Base-by-base conservation (phyloP, 2,329 filamentous ascomycete species). In the Talaromyces sp. region DNA sequence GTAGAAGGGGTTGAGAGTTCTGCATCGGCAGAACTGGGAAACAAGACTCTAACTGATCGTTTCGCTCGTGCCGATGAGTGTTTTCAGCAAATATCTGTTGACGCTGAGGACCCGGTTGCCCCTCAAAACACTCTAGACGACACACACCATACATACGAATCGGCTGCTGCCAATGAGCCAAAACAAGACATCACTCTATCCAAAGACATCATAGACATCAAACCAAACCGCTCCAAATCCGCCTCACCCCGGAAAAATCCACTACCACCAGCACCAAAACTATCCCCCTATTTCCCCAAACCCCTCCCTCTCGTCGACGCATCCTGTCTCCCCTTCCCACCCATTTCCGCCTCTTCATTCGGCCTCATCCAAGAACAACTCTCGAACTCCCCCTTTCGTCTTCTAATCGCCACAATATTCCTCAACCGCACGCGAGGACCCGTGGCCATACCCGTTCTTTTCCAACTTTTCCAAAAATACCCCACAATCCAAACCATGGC, bases 291-390 rank as follows among this genome's bases (percentile, higher is more conserved):
- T 65, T 82, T 82, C 63, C 57, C 57, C 47, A 47, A 55, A 50
- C 55, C 71, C 74, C 2, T 67, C 64, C 56, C 67, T 68, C 16
- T 68, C 68, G 9, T 63, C 68, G 57, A 68, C 74, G 56, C 64
- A 73, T 84, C 82, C 4, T 80, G 76, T 63, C 77, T 82, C 6
- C 80, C 79, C 1, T 91, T 94, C 65, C 90, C 91, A 0, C 83
- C 87, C 0, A 84, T 92, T 36, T 81, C 83, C 7, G 80, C 84
- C 0, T 71, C 81, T 0, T 74, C 70, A 5, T 96, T 96, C 70
- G 92, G 92, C 0, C 82, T 97, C 1, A 86, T 96, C 42, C 93
- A 97, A 72, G 93, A 96, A 72, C 84, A 88, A 65, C 84, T 96
- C 16, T 86, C 87, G 1, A 75, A 84, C 56, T 83, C 92, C 61